A percentile compares a stretch with the other conserved stretches of the same genome.
phyloP scores from a whole-genome alignment of 345 rosid species.

The Citropsis articulata region DNA sequence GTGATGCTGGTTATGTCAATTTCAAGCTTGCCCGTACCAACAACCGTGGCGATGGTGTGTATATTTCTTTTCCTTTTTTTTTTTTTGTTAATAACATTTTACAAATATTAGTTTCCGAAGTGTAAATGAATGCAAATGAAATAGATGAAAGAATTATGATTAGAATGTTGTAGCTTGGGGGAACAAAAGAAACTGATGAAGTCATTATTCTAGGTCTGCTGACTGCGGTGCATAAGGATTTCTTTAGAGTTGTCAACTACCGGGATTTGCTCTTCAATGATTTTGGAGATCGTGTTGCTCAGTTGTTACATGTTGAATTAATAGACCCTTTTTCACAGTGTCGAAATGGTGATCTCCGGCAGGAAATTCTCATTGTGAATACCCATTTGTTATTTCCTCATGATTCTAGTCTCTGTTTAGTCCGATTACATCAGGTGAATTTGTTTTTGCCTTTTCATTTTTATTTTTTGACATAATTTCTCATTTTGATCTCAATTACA shows the following conservation, averaged over 20 bases:
- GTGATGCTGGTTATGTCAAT: slow-evolving; percentile 77
- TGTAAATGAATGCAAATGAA: too few species aligned
- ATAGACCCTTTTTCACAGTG: slow-evolving; percentile 40
- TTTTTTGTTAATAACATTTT: neutral
- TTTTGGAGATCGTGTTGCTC: slow-evolving; percentile 78
- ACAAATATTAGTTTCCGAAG: neutral
- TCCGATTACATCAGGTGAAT: slow-evolving; percentile 67
- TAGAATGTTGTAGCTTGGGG: too few species aligned
- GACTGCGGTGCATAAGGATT: slow-evolving; percentile 77
- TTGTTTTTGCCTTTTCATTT: neutral
- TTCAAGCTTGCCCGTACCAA: slow-evolving; percentile 86
- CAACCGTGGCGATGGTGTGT: slow-evolving; percentile 88
- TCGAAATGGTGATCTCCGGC: slow-evolving; percentile 32
- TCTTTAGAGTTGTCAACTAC: slow-evolving; percentile 66
- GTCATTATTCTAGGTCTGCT: slow-evolving; percentile 43
- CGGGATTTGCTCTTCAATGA: slow-evolving; percentile 71
- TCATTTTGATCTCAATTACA: neutral
- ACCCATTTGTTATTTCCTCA: slow-evolving; percentile 96
- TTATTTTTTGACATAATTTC: neutral
- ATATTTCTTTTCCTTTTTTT: neutral
- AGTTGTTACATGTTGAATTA: slow-evolving; percentile 62
- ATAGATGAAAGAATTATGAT: too few species aligned
- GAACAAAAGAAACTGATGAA: neutral
- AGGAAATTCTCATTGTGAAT: slow-evolving; percentile 75
- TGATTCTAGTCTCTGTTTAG: slow-evolving; percentile 68